phyloP scores from a whole-genome alignment of 2,329 filamentous ascomycete species.

The Fusarium udum region DNA sequence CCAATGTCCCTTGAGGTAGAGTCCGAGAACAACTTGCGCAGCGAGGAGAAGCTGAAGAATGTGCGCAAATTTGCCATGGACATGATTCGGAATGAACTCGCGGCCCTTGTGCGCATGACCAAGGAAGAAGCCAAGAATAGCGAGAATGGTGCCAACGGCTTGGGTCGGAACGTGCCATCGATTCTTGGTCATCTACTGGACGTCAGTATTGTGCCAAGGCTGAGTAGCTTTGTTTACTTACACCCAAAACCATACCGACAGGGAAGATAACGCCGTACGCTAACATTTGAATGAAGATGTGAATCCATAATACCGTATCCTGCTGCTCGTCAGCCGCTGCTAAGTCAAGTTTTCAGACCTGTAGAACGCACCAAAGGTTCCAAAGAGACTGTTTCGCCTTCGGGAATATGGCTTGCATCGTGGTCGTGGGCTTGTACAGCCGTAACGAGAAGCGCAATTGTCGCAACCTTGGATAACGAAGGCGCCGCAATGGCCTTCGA shows the following conservation, averaged over 20 bases:
- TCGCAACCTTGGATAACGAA: constrained; percentile 27
- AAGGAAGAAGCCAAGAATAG: constrained; percentile 86
- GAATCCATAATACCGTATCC: constrained; percentile 90
- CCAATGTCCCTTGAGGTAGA: constrained; percentile 90
- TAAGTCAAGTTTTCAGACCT: background rate
- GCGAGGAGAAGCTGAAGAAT: constrained; percentile 82
- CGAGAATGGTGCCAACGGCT: constrained; percentile 76
- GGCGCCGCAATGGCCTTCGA: constrained; percentile 28
- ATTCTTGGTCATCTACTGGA: constrained; percentile 78
- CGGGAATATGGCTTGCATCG: constrained; percentile 66
- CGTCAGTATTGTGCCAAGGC: background rate
- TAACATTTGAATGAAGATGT: constrained; percentile 88
- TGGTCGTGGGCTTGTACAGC: constrained; percentile 57
- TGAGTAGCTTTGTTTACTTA: constrained; percentile 56
- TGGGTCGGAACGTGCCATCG: constrained; percentile 96
- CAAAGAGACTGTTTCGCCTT: constrained; percentile 73
- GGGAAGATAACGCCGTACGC: constrained; percentile 94
- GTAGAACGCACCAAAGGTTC: constrained; percentile 73
- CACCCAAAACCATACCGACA: constrained; percentile 92
- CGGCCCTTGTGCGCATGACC: constrained; percentile 91
- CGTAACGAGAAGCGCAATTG: constrained; percentile 38
- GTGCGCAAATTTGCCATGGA: constrained; percentile 83
- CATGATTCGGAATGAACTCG: constrained; percentile 78
- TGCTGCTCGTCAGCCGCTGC: constrained; percentile 51
- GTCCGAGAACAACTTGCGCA: constrained; percentile 79